These are phyloP conservation scores for Phialophora macrospora DNA, from an alignment of 2,329 filamentous ascomycete species.

Conservation along the genomic window DNA sequence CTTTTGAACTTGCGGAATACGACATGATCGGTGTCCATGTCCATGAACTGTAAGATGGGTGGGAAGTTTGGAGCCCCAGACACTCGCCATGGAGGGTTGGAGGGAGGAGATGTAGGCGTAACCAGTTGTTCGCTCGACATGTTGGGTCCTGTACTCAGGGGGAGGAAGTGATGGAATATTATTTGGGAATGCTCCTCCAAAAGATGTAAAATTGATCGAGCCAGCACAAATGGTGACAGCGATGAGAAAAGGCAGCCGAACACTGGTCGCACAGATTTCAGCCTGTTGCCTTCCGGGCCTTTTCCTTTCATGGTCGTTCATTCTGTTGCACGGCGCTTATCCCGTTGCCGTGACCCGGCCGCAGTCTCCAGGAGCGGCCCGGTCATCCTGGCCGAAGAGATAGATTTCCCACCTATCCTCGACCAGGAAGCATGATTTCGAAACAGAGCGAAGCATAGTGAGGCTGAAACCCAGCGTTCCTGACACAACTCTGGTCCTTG, in stretches of 20 bases:
- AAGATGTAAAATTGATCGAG: not conserved
- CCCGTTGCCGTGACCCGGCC: not conserved
- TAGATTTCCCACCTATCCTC: too few species aligned
- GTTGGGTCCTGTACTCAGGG: not conserved
- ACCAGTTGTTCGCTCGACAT: not conserved
- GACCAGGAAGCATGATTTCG: not conserved
- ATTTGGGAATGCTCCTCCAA: not conserved
- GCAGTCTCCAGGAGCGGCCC: not conserved
- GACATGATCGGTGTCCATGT: conserved; percentile 4
- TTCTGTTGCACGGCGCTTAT: not conserved
- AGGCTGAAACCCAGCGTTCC: not conserved
- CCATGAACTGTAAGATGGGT: not conserved
- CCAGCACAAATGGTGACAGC: not conserved
- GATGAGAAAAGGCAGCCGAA: not conserved
- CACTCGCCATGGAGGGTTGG: not conserved
- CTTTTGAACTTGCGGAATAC: conserved; percentile 5
- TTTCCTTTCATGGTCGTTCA: not conserved
- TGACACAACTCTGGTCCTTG: not conserved
- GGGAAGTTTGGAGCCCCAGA: not conserved
- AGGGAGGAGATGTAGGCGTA: not conserved
- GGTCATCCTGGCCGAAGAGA: not conserved
- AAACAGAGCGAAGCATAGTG: conserved; percentile 1
- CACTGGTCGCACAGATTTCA: not conserved
- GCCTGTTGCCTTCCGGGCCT: conserved; percentile 1
- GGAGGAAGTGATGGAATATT: not conserved